Percentiles rank a stretch among this genome's conserved stretches.
phyloP scores from a whole-genome alignment of 2,329 filamentous ascomycete genomes.

The Pyrenophora seminiperda region DNA sequence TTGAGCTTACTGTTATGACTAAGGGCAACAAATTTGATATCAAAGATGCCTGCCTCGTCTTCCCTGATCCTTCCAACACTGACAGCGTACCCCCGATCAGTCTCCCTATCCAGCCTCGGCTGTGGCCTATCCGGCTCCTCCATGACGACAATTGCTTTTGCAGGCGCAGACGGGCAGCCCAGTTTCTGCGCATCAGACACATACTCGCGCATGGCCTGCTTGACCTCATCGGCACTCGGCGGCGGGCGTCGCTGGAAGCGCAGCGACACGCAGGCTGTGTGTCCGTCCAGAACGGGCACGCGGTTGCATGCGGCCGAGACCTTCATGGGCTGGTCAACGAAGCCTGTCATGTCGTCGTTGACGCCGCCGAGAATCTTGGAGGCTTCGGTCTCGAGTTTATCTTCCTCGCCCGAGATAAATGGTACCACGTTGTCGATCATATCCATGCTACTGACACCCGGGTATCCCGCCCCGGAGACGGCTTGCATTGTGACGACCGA shows the following conservation, averaged over 20 bases:
- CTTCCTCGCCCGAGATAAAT: constrained; percentile 90
- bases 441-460: constrained; percentile 89
- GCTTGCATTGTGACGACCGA: constrained; percentile 95
- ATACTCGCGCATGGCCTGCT: constrained; percentile 79
- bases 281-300: constrained; percentile 92
- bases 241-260: constrained; percentile 76
- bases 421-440: constrained; percentile 96
- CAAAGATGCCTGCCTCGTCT: constrained; percentile 87
- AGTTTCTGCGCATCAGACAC: constrained; percentile 79
- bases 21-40: constrained; percentile 91
- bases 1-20: constrained; percentile 72
- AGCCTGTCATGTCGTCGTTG: constrained; percentile 72
- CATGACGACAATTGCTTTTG: constrained; percentile 81
- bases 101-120: constrained; percentile 85
- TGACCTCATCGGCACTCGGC: constrained; percentile 76
- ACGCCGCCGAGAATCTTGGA: constrained; percentile 88
- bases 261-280: constrained; percentile 91
- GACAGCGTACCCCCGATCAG: constrained; percentile 84
- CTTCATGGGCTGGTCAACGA: constrained; percentile 76
- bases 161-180: constrained; percentile 85
- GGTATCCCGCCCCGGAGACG: constrained; percentile 89
- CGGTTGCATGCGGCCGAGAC: constrained; percentile 90
- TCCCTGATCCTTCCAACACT: constrained; percentile 86
- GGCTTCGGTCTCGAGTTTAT: constrained; percentile 93
- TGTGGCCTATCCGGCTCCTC: constrained; percentile 90